Base-by-base conservation (phyloP, 306 rosid species). In the Prunus mongolica region DNA sequence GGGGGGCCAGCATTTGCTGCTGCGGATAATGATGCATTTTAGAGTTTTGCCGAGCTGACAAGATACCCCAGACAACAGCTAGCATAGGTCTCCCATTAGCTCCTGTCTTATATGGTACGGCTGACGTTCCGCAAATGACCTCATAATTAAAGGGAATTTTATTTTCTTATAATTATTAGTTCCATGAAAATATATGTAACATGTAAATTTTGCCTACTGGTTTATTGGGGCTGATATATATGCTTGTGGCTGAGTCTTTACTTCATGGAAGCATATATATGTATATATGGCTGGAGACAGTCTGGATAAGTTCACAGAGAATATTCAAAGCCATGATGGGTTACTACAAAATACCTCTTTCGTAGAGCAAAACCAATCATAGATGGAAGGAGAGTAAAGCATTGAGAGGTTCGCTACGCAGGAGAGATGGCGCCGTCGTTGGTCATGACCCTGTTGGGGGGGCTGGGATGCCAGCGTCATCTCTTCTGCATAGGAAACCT, bases 341-440 rank as follows among this genome's bases (percentile, higher is more conserved):
- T n/a, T n/a, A n/a, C n/a, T n/a, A n/a, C n/a, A n/a, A n/a, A n/a
- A n/a, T n/a, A n/a, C n/a, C n/a, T n/a, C n/a, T n/a, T n/a, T n/a
- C 8, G 7, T 5, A 32, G 38, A 32, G 38, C 38, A 32, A 32
- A 32, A 32, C 38, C 38, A 32, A 32, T 32, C 27, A 56, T 56
- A 20, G 27, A 8, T 18, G 2, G 22, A 28, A 56, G 12, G 32
- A 57, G 61, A 73, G 50, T 19, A 24, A 50, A 71, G 85, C 82
- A 82, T 52, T 49, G 46, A 30, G 75, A 80, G 96, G 87, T 88
- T 90, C 73, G 49, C 83, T 84, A 83, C 86, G 89, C 96, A 90
- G 91, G 91, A 88, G 92, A 87, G 87, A 90, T 92, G 97, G n/a
- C 77, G 82, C 93, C 57, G 51, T 47, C 2, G 81, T 77, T 68